Evolutionary conservation across 108 stramenopile species (phyloP).

Genomic region (Fragilariopsis cylindrus): DNA sequence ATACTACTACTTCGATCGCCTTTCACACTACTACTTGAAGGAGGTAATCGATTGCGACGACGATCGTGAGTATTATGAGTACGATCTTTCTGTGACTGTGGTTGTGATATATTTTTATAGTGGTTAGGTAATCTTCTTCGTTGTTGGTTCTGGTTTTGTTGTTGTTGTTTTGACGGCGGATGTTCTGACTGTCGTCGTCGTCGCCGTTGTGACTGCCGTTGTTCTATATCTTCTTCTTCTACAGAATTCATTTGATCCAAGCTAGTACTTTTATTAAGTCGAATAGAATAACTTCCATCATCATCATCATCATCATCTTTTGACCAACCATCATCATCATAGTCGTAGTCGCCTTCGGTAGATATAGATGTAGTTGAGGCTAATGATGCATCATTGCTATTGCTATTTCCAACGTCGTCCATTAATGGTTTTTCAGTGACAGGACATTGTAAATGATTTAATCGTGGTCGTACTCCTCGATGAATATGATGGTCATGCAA

Average conservation of each 20-base stretch:
- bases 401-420: neutral
- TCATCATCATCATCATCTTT: neutral
- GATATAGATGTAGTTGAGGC: slow-evolving; percentile 8
- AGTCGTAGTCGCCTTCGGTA: neutral
- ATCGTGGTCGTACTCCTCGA: slow-evolving; percentile 6
- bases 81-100: neutral
- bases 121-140: neutral
- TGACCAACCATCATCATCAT: neutral
- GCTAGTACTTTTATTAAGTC: neutral
- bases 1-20: no score
- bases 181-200: neutral
- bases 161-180: neutral
- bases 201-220: neutral
- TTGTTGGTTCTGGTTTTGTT: neutral
- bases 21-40: no score
- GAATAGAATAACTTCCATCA: neutral
- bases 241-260: neutral
- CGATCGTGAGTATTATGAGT: neutral
- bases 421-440: slow-evolving; percentile 6
- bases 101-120: neutral
- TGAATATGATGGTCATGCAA: neutral
- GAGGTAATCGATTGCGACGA: neutral
- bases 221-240: neutral
- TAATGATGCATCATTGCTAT: slow-evolving; percentile 6
- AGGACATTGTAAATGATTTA: slow-evolving; percentile 15